Base-by-base conservation (phyloP, 805 yeast genomes). In the Cyberlindnera mycetangii region DNA sequence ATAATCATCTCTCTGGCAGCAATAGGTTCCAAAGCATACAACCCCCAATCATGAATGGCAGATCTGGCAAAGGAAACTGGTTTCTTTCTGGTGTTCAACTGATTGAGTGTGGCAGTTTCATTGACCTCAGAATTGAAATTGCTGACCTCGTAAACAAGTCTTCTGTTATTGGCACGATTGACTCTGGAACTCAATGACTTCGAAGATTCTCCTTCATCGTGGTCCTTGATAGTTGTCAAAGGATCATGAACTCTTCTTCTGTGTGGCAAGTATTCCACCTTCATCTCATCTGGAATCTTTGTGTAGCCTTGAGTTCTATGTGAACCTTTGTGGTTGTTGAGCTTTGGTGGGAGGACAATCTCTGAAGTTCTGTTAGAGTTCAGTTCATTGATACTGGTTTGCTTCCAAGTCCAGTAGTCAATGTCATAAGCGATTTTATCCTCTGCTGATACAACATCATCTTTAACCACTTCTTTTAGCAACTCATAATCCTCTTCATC, bases 21-120 rank as follows among this genome's bases (percentile, higher is more conserved):
- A 59, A 93, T 93, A 2, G 95, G 95, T 58, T 93, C 98, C 57
- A 87, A 69, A 0, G 99, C 99, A 66, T 89, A 93, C 32, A 93
- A 68, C 0, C 99, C 99, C 99, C 99, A 93, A 59, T 92, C 89
- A 64, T 93, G 99, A 58, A 93, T 93, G 0, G 97, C 95, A 2
- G 97, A 89, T 42, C 98, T 74, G 0, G 97, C 97, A 71, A 90
- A 90, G n/a, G 93, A 84, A 8, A 92, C 97, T 0, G 96, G 96
- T 59, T 92, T 92, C 64, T 85, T 87, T 51, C 97, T 76, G 60
- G 88, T 89, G 52, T 88, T 86, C 55, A 92, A 75, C 51, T 92
- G 95, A 61, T 90, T 92, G 66, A 89, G 75, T 35, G 87, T 83
- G 53, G 90, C 68, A 6, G 87, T 75, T 56, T 89, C 97, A 1